Conservation (phyloP, 331 rosid species). For the Arachis monticola region DNA sequence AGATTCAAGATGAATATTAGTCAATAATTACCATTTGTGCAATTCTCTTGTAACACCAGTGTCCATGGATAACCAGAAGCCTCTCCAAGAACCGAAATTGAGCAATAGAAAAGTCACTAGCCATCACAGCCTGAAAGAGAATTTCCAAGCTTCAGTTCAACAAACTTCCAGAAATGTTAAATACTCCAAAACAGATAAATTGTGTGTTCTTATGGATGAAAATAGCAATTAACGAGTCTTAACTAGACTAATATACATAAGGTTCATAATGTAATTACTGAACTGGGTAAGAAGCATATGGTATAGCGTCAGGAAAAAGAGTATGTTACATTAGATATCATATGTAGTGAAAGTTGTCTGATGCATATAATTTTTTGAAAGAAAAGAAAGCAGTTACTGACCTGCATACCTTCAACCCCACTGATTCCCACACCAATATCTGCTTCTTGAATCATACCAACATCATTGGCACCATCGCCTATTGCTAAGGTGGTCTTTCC, state of each 20-base stretch:
- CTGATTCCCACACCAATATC: slow-evolving; percentile 99
- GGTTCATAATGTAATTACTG: neutral
- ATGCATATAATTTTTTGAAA: slow-evolving; percentile 18
- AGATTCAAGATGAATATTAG: slow-evolving; percentile 30
- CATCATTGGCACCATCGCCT: slow-evolving; percentile 99
- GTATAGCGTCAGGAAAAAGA: too few species aligned
- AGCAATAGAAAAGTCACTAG: slow-evolving; percentile 94
- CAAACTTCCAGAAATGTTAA: slow-evolving; percentile 26
- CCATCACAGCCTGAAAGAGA: slow-evolving; percentile 94
- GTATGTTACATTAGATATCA: slow-evolving; percentile 7
- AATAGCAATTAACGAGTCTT: slow-evolving; percentile 1
- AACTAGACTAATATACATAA: slow-evolving; percentile 21
- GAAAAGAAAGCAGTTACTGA: slow-evolving; percentile 55
- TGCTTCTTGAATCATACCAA: slow-evolving; percentile 99
- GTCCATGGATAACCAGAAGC: slow-evolving; percentile 99
- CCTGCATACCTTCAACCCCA: slow-evolving; percentile 99
- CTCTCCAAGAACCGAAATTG: slow-evolving; percentile 95
- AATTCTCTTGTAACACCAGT: slow-evolving; percentile 99
- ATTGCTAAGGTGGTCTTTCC: slow-evolving; percentile 92
- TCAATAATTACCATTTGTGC: slow-evolving; percentile 90
- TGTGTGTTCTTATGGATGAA: slow-evolving; percentile 5
- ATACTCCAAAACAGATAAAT: slow-evolving; percentile 36
- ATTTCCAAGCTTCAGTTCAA: slow-evolving; percentile 47
- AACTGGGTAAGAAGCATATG: too few species aligned
- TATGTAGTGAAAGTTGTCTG: slow-evolving; percentile 17